These are phyloP conservation scores for Pichia norvegensis DNA, from an alignment of 1,139 yeast species.

Conservation along the genomic window DNA sequence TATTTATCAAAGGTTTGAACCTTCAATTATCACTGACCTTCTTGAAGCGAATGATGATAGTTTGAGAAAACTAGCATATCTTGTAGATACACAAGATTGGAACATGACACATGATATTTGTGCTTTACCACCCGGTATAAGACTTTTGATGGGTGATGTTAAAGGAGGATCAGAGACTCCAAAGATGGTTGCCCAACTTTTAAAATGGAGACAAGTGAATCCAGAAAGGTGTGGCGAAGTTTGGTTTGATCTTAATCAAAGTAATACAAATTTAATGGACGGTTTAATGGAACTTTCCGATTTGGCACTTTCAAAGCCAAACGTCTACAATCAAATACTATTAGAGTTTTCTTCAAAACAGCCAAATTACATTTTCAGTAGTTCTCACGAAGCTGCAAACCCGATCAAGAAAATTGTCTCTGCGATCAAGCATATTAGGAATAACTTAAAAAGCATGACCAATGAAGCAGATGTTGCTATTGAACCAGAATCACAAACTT, in stretches of 20 bases:
- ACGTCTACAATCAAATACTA: constrained; percentile 26
- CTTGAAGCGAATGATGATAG: constrained; percentile 20
- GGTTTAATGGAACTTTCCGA: constrained; percentile 37
- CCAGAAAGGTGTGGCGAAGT: constrained; percentile 44
- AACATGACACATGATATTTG: constrained; percentile 45
- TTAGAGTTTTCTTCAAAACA: constrained; percentile 14
- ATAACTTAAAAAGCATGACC: constrained; percentile 52
- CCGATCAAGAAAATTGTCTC: constrained; percentile 24
- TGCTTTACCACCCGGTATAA: constrained; percentile 57
- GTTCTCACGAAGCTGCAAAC: neutral
- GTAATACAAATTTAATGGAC: constrained; percentile 51
- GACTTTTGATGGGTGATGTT: constrained; percentile 86
- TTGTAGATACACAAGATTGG: constrained; percentile 52
- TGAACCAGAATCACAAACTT: constrained; percentile 76
- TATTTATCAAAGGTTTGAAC: constrained; percentile 65
- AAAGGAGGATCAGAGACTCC: constrained; percentile 93
- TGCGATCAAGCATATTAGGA: constrained; percentile 45
- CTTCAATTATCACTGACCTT: constrained; percentile 41
- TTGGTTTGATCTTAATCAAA: constrained; percentile 48
- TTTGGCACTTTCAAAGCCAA: constrained; percentile 27
- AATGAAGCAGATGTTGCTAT: constrained; percentile 68
- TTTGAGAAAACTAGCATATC: constrained; percentile 28
- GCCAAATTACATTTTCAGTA: constrained; percentile 6
- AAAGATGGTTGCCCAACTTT: constrained; percentile 68
- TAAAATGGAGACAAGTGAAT: constrained; percentile 55